Conservation (phyloP, 2,329 filamentous ascomycete species). For the Ceratocystis eucalypticola region DNA sequence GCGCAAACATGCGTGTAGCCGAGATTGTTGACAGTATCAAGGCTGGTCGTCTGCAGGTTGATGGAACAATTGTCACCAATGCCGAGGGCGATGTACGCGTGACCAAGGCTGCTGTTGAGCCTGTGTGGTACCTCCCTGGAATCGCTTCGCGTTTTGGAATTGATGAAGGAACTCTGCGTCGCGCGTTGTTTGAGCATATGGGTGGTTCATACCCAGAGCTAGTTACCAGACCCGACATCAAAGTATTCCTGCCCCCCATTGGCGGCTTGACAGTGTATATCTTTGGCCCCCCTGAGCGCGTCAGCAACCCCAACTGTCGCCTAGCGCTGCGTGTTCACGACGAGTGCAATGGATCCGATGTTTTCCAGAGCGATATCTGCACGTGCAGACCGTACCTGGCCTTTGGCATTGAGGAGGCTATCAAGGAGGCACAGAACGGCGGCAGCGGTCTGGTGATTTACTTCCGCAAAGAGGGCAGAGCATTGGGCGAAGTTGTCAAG, state of each 20-base stretch:
- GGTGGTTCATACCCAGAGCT: constrained; percentile 93
- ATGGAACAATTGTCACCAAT: constrained; percentile 86
- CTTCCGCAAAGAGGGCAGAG: constrained; percentile 93
- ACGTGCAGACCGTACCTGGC: constrained; percentile 92
- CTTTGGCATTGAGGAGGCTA: constrained; percentile 92
- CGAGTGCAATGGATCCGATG: constrained; percentile 89
- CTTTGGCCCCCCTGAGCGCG: constrained; percentile 88
- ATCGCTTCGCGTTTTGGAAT: constrained; percentile 91
- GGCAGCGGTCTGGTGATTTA: constrained; percentile 95
- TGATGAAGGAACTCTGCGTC: constrained; percentile 74
- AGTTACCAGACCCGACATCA: constrained; percentile 88
- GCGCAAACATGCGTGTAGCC: constrained; percentile 85
- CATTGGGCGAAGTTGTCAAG: constrained; percentile 89
- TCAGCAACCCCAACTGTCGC: constrained; percentile 70
- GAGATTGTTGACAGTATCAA: constrained; percentile 83
- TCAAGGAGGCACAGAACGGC: constrained; percentile 89
- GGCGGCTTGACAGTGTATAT: constrained; percentile 90
- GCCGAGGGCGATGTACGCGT: constrained; percentile 76
- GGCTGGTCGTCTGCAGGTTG: constrained; percentile 57
- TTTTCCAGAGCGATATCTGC: constrained; percentile 96
- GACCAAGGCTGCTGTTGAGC: constrained; percentile 94
- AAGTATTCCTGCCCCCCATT: constrained; percentile 89
- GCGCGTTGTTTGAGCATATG: constrained; percentile 86
- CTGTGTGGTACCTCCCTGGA: constrained; percentile 76
- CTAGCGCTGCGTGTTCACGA: constrained; percentile 73